Evolutionary conservation across 257 asterid genomes (phyloP).

Genomic region (Gynochthodes officinalis): DNA sequence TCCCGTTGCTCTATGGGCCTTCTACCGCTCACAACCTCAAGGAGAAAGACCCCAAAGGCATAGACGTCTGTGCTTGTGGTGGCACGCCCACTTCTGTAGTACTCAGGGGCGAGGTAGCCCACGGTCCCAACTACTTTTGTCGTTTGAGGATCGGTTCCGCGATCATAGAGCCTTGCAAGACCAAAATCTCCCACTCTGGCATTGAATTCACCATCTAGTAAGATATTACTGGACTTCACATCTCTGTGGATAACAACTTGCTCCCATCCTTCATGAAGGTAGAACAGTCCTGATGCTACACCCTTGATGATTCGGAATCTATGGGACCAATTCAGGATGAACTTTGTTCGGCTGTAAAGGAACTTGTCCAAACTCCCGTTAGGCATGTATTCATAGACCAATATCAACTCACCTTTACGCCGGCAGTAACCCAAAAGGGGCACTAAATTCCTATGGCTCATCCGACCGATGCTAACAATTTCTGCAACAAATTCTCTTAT

Average conservation of each 20-base stretch:
- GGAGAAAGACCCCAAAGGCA: constrained; percentile 58
- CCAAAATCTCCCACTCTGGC: constrained; percentile 60
- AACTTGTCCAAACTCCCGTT: constrained; percentile 1
- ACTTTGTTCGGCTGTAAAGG: not conserved
- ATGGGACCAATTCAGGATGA: not conserved
- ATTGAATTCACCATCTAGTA: constrained; percentile 2
- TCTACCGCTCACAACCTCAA: constrained; percentile 66
- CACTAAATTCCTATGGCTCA: constrained; percentile 9
- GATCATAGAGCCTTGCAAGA: constrained; percentile 53
- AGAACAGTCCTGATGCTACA: constrained; percentile 7
- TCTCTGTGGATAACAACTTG: constrained; percentile 6
- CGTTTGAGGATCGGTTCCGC: constrained; percentile 57
- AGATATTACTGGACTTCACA: constrained; percentile 1
- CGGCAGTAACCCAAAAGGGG: not conserved
- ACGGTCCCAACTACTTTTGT: constrained; percentile 62
- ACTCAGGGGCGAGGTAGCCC: constrained; percentile 27
- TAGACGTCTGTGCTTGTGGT: constrained; percentile 53
- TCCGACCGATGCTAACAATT: constrained; percentile 9
- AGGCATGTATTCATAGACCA: constrained; percentile 5
- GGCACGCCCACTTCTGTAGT: constrained; percentile 49
- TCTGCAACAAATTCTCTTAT: constrained; percentile 1
- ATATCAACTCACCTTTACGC: not conserved
- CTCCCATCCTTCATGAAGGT: constrained; percentile 9
- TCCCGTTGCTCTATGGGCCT: constrained; percentile 50
- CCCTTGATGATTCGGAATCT: constrained; percentile 5